Evolutionary conservation across 331 rosid genomes (phyloP), one percentile per base, ranked within the genome.

Genomic region (Pyracantha coccinea): DNA sequence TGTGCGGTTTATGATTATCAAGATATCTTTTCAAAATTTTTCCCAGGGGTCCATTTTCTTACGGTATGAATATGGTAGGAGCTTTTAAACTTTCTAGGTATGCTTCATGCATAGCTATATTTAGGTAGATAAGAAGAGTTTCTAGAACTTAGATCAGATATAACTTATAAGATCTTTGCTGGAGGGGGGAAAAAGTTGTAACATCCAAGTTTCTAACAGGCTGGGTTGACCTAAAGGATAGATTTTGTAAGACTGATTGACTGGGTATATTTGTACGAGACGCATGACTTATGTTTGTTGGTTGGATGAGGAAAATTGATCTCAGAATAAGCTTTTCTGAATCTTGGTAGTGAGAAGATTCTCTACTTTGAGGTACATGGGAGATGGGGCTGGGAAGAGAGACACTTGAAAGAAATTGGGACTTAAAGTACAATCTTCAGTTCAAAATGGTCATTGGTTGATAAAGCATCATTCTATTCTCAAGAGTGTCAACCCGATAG

Each of bases 191-290:
- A 20, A 7, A 54, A 31, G 31, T 11, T 75, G 64, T 66, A 61
- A n/a, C 28, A 61, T 77, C 67, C 57, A 15, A 15, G 47, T 70
- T 50, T 47, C 28, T 53, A 57, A 7, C 54, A 53, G 8, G 61
- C 64, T 58, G 25, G 60, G 59, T 31, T 57, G 31, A 14, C 60
- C 20, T 16, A 2, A 4, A 59, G 21, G 11, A 25, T 60, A 60
- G n/a, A 53, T 38, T 66, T 25, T 68, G 71, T 67, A 58, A 78
- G 45, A 52, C 69, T 64, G 20, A 53, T 21, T 75, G 71, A 55
- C 33, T 14, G 20, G 17, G 20, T 25, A 38, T 38, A 3, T 38
- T 38, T 38, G 45, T 38, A 25, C 66, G 15, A 44, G 71, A 28
- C 28, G 28, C 20, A 27, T 76, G 58, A 52, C 20, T 75, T 50